Base-by-base conservation (phyloP, 1,284 basidiomycete genomes). In the Moniliella sp. region DNA sequence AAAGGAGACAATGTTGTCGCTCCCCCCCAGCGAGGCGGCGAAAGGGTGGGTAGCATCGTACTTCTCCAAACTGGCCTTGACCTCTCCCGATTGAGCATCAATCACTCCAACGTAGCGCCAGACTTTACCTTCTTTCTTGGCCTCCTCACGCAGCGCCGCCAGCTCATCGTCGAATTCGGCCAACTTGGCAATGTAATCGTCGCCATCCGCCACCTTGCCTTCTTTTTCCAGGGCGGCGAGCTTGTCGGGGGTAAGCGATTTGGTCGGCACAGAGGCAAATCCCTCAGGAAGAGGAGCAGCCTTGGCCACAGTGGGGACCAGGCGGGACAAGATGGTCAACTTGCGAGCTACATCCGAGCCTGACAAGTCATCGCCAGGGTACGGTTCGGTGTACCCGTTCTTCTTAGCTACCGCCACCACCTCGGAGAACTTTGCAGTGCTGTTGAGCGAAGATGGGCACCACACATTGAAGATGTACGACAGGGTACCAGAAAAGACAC, bases 381-480 rank as follows among this genome's bases (percentile, higher is more conserved):
- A 81, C 3, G 91, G 91, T 66, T 97, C 88, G 2, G 88, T 97
- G 65, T 88, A 97, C 0, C 88, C 91, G 49, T 80, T 79, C 50
- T 81, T 77, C 36, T 82, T 77, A 10, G 91, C 91, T 25, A 76
- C 63, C 45, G 72, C 72, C 43, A 97, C 86, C 30, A 97, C 76
- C 12, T 80, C 75, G 2, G 81, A 86, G 64, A 97, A 94, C 27
- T 53, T 53, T 66, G 62, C 43, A 3, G 52, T 50, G 15, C 25
- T 19, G 21, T 23, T n/a, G 21, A 23, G 21, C n/a, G 21, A 23
- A 7, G 21, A n/a, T 23, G 21, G 21, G 15, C 46, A 49, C 34
- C 84, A 99, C 47, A 84, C 76, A 65, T 97, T 97, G 70, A 99
- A 99, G 64, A 99, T 94, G 67, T 97, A 99, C 57, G 78, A 82